Evolutionary conservation across 2,329 filamentous ascomycete species (phyloP).

Genomic region (Monilinia laxa): DNA sequence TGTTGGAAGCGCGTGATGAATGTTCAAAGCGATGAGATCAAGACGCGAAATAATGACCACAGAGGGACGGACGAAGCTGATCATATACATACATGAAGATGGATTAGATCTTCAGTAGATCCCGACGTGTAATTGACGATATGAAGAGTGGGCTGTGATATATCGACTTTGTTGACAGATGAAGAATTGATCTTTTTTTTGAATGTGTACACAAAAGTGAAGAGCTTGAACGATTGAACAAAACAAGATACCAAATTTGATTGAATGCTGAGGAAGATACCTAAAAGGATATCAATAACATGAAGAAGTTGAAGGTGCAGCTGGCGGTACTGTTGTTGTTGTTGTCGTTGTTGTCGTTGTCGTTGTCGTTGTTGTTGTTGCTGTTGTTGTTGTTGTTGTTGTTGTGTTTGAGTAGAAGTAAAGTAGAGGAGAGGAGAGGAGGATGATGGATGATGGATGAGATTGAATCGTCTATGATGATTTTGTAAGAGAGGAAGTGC

Average conservation of each 20-base stretch:
- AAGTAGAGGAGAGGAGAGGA: background rate
- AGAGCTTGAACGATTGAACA: conserved; percentile 18
- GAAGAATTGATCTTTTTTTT: conserved; percentile 22
- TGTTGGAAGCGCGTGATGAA: conserved; percentile 32
- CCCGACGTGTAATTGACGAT: conserved; percentile 28
- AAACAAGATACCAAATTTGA: conserved; percentile 19
- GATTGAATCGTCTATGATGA: conserved; percentile 10
- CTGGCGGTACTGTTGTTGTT: background rate
- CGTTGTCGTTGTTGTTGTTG: background rate
- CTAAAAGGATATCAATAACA: conserved; percentile 7
- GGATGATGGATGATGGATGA: conserved; percentile 4
- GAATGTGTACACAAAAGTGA: conserved; percentile 5
- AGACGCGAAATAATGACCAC: conserved; percentile 32
- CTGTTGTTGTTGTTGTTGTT: conserved; percentile 5
- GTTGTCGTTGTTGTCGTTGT: conserved; percentile 5
- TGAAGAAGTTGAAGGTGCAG: background rate
- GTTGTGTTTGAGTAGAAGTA: background rate
- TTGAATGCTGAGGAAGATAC: conserved; percentile 13
- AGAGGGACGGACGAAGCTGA: background rate
- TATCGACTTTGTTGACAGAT: conserved; percentile 32
- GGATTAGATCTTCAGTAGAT: conserved; percentile 8
- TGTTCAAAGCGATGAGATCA: conserved; percentile 11
- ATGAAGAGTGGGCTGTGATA: conserved; percentile 23
- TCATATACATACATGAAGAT: conserved; percentile 33
- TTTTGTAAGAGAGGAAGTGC: background rate